A percentile compares a stretch with the other conserved stretches of the same genome.
phyloP scores from a whole-genome alignment of 768 basidiomycete species.

The Naematelia encephala region DNA sequence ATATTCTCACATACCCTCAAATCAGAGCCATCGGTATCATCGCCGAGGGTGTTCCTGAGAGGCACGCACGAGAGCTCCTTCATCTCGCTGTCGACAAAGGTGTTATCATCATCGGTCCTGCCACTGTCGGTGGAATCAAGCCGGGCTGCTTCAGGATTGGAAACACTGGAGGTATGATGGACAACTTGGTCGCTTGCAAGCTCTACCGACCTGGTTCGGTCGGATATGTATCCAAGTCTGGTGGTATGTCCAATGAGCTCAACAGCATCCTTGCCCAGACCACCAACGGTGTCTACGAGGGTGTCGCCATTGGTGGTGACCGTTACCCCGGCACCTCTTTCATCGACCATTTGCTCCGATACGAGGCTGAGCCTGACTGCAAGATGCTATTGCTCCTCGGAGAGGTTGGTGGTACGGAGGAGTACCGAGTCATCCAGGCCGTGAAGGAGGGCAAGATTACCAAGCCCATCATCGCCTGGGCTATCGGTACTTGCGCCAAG shows the following conservation, averaged over 20 bases:
- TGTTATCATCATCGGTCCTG: slow-evolving; percentile 92
- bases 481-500: slow-evolving; percentile 99
- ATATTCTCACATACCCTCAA: slow-evolving; percentile 71
- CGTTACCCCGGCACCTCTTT: slow-evolving; percentile 98
- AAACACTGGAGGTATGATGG: slow-evolving; percentile 99
- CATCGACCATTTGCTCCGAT: slow-evolving; percentile 97
- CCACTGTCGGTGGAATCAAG: slow-evolving; percentile 99
- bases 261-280: slow-evolving; percentile 97
- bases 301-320: slow-evolving; percentile 99
- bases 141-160: slow-evolving; percentile 99
- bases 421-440: slow-evolving; percentile 97
- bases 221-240: slow-evolving; percentile 98
- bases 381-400: slow-evolving; percentile 99
- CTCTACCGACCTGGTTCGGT: slow-evolving; percentile 96
- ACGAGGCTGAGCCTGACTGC: slow-evolving; percentile 94
- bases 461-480: slow-evolving; percentile 99
- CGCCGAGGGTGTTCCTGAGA: slow-evolving; percentile 97
- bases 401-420: slow-evolving; percentile 97
- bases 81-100: slow-evolving; percentile 78
- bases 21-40: slow-evolving; percentile 82
- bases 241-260: slow-evolving; percentile 99
- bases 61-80: slow-evolving; percentile 93
- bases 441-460: slow-evolving; percentile 89
- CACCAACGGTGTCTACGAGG: slow-evolving; percentile 99
- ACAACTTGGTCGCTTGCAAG: slow-evolving; percentile 98